Percentiles rank a stretch among this genome's conserved stretches.
Evolutionary conservation across 139 green algal genomes (phyloP).

Genomic region (Ettlia oleoabundans): DNA sequence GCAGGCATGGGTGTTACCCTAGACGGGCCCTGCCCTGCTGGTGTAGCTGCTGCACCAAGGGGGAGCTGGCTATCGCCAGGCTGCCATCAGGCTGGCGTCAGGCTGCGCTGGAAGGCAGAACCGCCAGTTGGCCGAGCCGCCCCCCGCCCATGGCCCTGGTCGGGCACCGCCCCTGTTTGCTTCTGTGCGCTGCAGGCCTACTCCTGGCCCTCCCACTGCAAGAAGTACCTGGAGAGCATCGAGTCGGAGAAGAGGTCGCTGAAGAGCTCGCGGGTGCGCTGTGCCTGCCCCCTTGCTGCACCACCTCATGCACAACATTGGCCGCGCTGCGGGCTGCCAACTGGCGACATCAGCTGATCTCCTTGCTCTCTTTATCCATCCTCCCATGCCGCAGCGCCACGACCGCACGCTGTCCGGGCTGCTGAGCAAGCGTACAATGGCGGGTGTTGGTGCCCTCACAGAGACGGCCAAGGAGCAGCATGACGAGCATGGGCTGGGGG

Average conservation of each 20-base stretch:
- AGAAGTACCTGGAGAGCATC: constrained; percentile 74
- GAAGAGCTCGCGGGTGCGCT: constrained; percentile 35
- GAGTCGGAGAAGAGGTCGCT: constrained; percentile 60
- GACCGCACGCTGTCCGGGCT: constrained; percentile 47
- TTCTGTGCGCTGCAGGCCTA: constrained; percentile 78
- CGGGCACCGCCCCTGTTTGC: too few species aligned
- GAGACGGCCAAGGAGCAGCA: constrained; percentile 21
- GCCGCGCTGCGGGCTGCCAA: background rate
- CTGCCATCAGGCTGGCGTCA: too few species aligned
- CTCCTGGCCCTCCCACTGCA: constrained; percentile 88
- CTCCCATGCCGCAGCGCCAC: constrained; percentile 26
- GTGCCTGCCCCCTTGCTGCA: background rate
- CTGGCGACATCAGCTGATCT: background rate
- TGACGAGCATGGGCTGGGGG: constrained; percentile 7
- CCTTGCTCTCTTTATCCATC: background rate
- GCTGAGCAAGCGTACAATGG: constrained; percentile 32
- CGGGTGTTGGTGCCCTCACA: background rate
- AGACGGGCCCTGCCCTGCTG: too few species aligned
- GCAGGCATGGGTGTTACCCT: background rate
- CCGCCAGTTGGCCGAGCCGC: too few species aligned
- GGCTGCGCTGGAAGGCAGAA: too few species aligned
- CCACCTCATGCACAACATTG: background rate
- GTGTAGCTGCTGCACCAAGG: too few species aligned
- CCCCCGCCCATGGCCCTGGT: too few species aligned
- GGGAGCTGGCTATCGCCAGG: too few species aligned